Percentiles rank a stretch among this genome's conserved stretches.
Conservation (phyloP, 495 filamentous ascomycete genomes). For the Talaromyces thailandensis region DNA sequence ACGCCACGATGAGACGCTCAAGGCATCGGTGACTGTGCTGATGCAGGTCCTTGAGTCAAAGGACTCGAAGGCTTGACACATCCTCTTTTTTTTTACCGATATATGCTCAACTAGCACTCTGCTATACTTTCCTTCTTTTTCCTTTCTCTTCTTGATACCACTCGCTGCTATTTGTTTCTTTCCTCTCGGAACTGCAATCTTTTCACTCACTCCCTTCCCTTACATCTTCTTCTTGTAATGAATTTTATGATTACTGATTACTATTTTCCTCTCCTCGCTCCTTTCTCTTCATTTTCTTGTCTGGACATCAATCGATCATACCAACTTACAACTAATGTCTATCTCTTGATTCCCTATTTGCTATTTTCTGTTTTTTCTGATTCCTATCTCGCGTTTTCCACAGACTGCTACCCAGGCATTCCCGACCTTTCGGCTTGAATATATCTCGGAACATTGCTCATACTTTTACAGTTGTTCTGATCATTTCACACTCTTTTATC, state of each 20-base stretch:
- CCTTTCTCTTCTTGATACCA: not conserved
- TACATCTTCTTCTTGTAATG: constrained; percentile 1
- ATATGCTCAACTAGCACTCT: not conserved
- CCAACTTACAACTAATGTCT: not conserved
- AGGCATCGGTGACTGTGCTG: constrained; percentile 32
- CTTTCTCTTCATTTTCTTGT: not conserved
- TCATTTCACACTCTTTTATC: not conserved
- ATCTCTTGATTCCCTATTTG: not conserved
- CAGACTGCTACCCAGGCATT: not conserved
- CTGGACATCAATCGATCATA: not conserved
- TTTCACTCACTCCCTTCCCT: not conserved
- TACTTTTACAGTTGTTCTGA: not conserved
- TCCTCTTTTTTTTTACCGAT: not conserved
- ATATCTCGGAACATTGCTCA: not conserved
- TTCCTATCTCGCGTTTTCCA: not conserved
- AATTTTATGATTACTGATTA: not conserved
- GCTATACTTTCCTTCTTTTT: not conserved
- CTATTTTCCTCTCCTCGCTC: not conserved
- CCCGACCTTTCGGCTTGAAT: not conserved
- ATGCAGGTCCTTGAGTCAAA: constrained; percentile 34
- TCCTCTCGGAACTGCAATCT: not conserved
- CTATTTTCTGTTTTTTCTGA: not conserved
- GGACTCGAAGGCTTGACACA: not conserved
- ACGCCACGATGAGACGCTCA: constrained; percentile 26
- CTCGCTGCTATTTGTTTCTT: not conserved